Base-by-base conservation (phyloP, 225 moss, liverwort and hornwort genomes). In the Neckera pumila region DNA sequence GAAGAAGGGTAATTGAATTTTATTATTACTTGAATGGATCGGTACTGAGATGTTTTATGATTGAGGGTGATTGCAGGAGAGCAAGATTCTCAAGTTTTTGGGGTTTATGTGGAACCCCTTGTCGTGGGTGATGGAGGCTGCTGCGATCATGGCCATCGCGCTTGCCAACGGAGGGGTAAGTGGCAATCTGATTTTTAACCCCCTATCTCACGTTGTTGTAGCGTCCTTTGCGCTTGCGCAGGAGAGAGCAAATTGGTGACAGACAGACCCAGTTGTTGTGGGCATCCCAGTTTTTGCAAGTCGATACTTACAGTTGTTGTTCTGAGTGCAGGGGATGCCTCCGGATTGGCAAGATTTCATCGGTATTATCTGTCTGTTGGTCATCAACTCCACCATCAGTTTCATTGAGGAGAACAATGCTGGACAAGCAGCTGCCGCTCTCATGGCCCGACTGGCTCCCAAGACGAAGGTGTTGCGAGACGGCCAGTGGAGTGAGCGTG, bases 121-220 rank as follows among this genome's bases (percentile, higher is more conserved):
- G 81, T 94, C 92, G n/a, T 93, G 93, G 93, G 93, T 93, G 36
- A 93, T 93, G 93, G 93, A 93, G 63, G 89, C 89, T 59, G 93
- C 93, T 34, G 93, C 93, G 47, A 81, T 94, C 81, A 92, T 94
- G 93, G 92, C 92, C 66, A 92, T 94, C 30, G 89, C 87, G 11
- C 87, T 92, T 65, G 89, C 93, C 11, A 92, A 92, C 59, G 91
- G 93, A 89, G 81, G 73, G 75, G 92, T 93, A 75, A 74, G 75
- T 54, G 65, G 26, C 53, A 65, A 65, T 51, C 38, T 51, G 66
- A 49, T 25, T 26, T 49, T 45, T 26, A 49, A 33, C 8, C 53
- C n/a, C 36, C 28, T 53, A 38, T 69, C 36, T 85, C 60, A 27
- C 61, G 26, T 61, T 61, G n/a, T 61, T 76, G 61, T n/a, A 49